Conservation (phyloP, 176 grass and related monocot genomes). For the Echinochloa phyllopogon region DNA sequence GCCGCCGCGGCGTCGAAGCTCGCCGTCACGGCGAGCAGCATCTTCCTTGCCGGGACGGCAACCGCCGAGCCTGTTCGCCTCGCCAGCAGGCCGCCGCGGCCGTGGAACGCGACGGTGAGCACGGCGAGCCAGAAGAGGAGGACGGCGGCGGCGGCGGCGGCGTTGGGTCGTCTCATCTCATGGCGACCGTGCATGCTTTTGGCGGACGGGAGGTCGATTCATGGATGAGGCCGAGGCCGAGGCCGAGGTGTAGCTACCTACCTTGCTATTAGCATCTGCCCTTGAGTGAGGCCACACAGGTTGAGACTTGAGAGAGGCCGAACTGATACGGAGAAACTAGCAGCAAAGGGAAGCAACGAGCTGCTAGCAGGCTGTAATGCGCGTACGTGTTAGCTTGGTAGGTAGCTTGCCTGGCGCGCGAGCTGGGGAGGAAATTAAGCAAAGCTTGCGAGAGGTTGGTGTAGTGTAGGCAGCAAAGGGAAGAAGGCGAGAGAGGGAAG, state of each 20-base stretch:
- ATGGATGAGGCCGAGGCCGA: constrained; percentile 29
- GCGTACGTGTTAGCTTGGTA: not conserved
- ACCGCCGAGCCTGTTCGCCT: not conserved
- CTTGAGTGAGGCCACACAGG: not conserved
- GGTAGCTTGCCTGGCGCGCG: not conserved
- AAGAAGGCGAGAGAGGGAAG: not conserved
- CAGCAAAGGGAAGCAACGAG: not conserved
- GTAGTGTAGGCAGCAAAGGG: not conserved
- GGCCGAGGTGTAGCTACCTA: not conserved
- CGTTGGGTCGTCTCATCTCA: constrained; percentile 66
- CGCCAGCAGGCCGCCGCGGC: not conserved
- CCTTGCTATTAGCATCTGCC: not conserved
- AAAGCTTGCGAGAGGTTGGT: not conserved
- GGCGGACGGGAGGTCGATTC: constrained; percentile 13
- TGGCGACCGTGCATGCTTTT: constrained; percentile 49
- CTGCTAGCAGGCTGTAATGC: not conserved
- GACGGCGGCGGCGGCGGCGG: not conserved
- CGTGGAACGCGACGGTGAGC: constrained; percentile 66
- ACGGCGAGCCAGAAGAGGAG: constrained; percentile 69
- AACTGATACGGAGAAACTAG: not conserved
- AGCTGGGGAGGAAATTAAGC: not conserved
- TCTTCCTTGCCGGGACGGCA: constrained; percentile 39
- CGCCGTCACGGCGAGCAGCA: constrained; percentile 42
- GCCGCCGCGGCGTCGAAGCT: constrained; percentile 6
- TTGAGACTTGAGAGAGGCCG: not conserved